phyloP scores from a whole-genome alignment of 1,139 yeast genomes.

The Blastobotrys proliferans region DNA sequence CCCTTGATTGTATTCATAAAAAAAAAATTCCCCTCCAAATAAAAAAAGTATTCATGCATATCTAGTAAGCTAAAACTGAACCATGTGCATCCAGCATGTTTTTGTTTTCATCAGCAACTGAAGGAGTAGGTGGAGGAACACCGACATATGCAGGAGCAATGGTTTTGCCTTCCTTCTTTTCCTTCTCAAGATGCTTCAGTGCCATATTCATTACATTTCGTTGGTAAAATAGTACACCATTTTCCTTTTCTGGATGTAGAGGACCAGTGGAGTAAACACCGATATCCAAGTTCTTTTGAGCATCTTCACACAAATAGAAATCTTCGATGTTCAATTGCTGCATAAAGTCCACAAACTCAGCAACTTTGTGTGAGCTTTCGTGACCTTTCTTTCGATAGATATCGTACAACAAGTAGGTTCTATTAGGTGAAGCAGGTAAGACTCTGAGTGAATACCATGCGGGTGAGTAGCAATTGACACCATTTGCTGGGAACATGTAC shows the following conservation, averaged over 20 bases:
- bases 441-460: constrained; percentile 14
- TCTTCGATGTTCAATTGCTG: constrained; percentile 14
- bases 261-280: constrained; percentile 14
- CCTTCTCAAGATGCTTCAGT: constrained; percentile 8
- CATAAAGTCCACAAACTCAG: constrained; percentile 13
- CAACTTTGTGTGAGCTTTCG: constrained; percentile 2
- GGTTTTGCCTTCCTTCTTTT: constrained; percentile 7
- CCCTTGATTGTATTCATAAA: too few relatives aligned
- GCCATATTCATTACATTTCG: constrained; percentile 9
- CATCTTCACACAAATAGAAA: constrained; percentile 13
- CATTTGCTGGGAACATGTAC: constrained; percentile 15
- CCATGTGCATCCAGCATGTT: constrained; percentile 2
- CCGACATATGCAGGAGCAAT: constrained; percentile 13
- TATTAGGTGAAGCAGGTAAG: constrained; percentile 7
- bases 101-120: constrained; percentile 3
- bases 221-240: constrained; percentile 14
- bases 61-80: constrained; percentile 2
- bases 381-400: constrained; percentile 12
- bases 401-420: constrained; percentile 11
- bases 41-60: too few relatives aligned
- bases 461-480: constrained; percentile 15
- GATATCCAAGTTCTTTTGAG: constrained; percentile 11
- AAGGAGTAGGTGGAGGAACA: constrained; percentile 3
- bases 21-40: too few relatives aligned
- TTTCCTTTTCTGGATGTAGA: constrained; percentile 13